Percentiles rank a stretch among this genome's conserved stretches.
Evolutionary conservation across 2,329 filamentous ascomycete genomes (phyloP).

Genomic region (Leptographium flavum): DNA sequence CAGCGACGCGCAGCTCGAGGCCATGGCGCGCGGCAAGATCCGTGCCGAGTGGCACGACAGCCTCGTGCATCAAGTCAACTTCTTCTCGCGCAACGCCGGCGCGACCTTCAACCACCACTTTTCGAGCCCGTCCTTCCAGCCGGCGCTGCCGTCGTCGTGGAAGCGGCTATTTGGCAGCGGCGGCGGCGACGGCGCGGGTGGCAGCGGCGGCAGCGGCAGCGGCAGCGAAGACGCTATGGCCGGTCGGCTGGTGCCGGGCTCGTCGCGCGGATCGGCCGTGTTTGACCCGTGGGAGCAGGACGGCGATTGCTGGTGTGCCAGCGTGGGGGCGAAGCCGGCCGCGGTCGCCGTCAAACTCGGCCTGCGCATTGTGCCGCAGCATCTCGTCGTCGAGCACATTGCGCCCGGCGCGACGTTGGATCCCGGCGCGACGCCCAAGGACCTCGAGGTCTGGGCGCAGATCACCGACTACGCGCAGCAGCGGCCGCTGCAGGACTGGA

Average conservation of each 20-base stretch:
- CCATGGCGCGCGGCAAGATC: slow-evolving; percentile 31
- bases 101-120: slow-evolving; percentile 45
- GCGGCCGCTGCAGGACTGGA: slow-evolving; percentile 26
- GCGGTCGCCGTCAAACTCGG: slow-evolving; percentile 47
- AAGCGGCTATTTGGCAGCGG: neutral
- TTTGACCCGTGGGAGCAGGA: slow-evolving; percentile 60
- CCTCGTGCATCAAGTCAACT: slow-evolving; percentile 52
- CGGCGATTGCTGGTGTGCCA: slow-evolving; percentile 82
- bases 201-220: neutral
- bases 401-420: slow-evolving; percentile 45
- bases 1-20: slow-evolving; percentile 29
- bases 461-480: slow-evolving; percentile 31
- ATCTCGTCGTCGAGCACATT: slow-evolving; percentile 62
- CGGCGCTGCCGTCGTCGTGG: slow-evolving; percentile 11
- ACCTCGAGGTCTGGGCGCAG: slow-evolving; percentile 56
- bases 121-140: slow-evolving; percentile 43
- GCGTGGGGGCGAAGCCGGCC: slow-evolving; percentile 14
- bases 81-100: slow-evolving; percentile 51
- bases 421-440: slow-evolving; percentile 45
- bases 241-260: slow-evolving; percentile 11
- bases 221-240: slow-evolving; percentile 10
- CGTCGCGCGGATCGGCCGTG: slow-evolving; percentile 27
- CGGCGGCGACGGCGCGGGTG: neutral
- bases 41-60: slow-evolving; percentile 26
- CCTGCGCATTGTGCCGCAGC: slow-evolving; percentile 45